These are phyloP conservation scores for Russula sp. DNA, from an alignment of 768 basidiomycete genomes.

Conservation along the genomic window DNA sequence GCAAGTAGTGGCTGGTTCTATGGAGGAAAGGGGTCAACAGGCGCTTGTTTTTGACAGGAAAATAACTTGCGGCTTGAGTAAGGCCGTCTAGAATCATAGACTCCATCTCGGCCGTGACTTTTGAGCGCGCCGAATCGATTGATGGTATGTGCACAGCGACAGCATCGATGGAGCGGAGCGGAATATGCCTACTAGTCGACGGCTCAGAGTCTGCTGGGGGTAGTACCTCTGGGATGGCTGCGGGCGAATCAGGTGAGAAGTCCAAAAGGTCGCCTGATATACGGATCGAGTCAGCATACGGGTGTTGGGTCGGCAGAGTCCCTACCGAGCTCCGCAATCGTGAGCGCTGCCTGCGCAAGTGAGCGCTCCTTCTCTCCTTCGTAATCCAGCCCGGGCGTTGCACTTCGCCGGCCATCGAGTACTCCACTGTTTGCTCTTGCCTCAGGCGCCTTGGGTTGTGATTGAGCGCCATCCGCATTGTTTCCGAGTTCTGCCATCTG, in stretches of 20 bases:
- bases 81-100: slow-evolving; percentile 81
- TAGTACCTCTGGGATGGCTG: background rate
- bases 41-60: background rate
- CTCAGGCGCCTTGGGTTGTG: slow-evolving; percentile 14
- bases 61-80: slow-evolving; percentile 55
- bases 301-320: background rate
- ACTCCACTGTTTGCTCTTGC: slow-evolving; percentile 17
- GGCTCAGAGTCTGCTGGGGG: background rate
- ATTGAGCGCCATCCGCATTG: slow-evolving; percentile 7
- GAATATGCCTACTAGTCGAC: slow-evolving; percentile 24
- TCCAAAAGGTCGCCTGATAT: slow-evolving; percentile 22
- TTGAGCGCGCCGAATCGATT: slow-evolving; percentile 63
- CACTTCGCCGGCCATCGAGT: slow-evolving; percentile 15
- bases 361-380: slow-evolving; percentile 82
- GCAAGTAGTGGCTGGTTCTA: slow-evolving; percentile 90
- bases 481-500: slow-evolving; percentile 73
- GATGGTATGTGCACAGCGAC: slow-evolving; percentile 64
- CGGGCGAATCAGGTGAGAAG: background rate
- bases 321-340: slow-evolving; percentile 84
- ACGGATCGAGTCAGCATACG: background rate
- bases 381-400: slow-evolving; percentile 32
- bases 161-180: slow-evolving; percentile 68
- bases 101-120: slow-evolving; percentile 85
- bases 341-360: slow-evolving; percentile 92
- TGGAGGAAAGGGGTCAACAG: slow-evolving; percentile 6